Evolutionary conservation across 176 grass and related monocot species (phyloP), one percentile per base, ranked within the genome.

Genomic region (Triticum timopheevii): DNA sequence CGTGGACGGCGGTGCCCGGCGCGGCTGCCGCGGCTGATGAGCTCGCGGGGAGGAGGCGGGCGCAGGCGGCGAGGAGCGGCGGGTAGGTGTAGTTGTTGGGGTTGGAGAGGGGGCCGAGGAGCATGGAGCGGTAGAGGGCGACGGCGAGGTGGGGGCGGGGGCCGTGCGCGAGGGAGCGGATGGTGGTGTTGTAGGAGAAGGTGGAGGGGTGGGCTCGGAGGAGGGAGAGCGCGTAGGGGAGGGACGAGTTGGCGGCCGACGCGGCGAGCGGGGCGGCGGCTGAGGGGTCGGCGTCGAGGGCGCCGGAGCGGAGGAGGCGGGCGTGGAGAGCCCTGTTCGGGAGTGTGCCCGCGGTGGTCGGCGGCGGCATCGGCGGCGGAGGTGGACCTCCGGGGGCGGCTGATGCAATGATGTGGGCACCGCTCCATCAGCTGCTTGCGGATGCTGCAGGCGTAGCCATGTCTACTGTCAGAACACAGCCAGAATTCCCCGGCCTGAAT

Each of bases 1-100:
- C 83, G 62, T 90, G 83, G 83, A 86, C 61, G 20, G 88, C 65
- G 34, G 56, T 40, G 34, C 82, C 78, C 2, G 84, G 5, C 0
- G 69, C 62, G 10, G 45, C 8, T 4, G 66, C 12, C 8, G 39
- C 3, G 7, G 47, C 1, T 2, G 54, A 47, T 7, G 74, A 22
- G 2, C 15, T 2, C 8, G 33, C 13, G 24, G 15, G 6, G 19
- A 68, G 31, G 61, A 85, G 61, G 78, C 83, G 88, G 8, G 88
- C 73, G 83, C 70, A 85, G 78, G 88, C 88, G 20, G 61, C 62
- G 71, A 90, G 78, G 61, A 90, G 83, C 0, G 84, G 80, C 3
- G 88, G 83, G 49, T 86, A 90, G 71, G 78, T 90, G 78, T 86
- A 90, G 47, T 86, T 90, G 61, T 86, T 90, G 61, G 88, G 88